Evolutionary conservation across 2,329 filamentous ascomycete species (phyloP), one percentile per base, ranked within the genome.

Genomic region (Ascochyta lentis): DNA sequence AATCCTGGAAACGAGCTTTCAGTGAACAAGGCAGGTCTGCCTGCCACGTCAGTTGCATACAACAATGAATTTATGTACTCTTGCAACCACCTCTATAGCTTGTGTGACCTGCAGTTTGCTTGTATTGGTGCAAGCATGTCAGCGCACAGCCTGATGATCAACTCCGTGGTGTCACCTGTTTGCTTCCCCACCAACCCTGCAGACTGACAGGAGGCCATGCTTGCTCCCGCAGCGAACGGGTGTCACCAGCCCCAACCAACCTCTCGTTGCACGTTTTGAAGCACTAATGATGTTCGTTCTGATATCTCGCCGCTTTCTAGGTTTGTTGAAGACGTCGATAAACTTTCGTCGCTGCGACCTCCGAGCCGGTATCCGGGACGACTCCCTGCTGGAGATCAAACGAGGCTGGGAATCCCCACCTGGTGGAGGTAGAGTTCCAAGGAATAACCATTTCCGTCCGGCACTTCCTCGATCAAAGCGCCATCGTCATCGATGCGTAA

Each of bases 1-100:
- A 19, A 64, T 82, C 27, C 56, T 82, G 59, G 58, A 65, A 54
- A 69, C 72, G 56, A 80, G 76, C 64, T 82, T 79, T 50, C 79
- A 81, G 65, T 72, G 58, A 62, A 55, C 41, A 47, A 43, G 29
- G 44, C 46, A 38, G n/a, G 23, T 23, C 15, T 56, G 35, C 27
- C 48, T 54, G 56, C 42, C 42, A 44, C 13, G 37, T 50, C 23
- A 37, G 35, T n/a, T 38, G 13, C n/a, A 15, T 23, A 15, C 19
- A 42, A 26, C 15, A 39, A 39, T 26, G 29, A 40, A 39, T 13
- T 13, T 29, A 43, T 39, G 23, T 48, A 33, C 31, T 41, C 38
- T 48, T 43, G 38, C 48, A 48, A 56, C 43, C 42, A 39, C 13
- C 15, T 42, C 29, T 15, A 41, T 6, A n/a, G 7, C 13, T 19